Percentiles rank a stretch among this genome's conserved stretches.
phyloP scores from a whole-genome alignment of 352 stramenopile genomes.

The Globisporangium takayamanum region DNA sequence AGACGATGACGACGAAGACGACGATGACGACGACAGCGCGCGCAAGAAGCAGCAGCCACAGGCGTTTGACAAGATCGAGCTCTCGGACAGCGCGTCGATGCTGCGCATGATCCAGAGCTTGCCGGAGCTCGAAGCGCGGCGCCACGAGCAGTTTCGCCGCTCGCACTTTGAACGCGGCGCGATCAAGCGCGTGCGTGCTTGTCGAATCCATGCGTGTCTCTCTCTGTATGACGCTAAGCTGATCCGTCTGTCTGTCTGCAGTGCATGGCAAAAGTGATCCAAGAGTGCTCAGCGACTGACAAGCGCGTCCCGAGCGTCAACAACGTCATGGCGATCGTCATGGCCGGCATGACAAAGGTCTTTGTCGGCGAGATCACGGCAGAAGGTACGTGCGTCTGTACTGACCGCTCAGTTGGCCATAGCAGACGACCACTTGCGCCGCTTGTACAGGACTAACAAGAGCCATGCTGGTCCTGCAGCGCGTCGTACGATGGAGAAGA shows the following conservation, averaged over 20 bases:
- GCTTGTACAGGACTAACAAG: too few relatives aligned
- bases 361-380: conserved; percentile 76
- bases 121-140: conserved; percentile 49
- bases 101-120: conserved; percentile 67
- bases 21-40: conserved; percentile 43
- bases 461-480: conserved; percentile 21
- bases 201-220: background rate
- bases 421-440: too few relatives aligned
- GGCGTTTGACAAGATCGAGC: conserved; percentile 26
- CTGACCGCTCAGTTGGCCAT: too few relatives aligned
- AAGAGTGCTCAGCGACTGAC: conserved; percentile 50
- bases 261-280: conserved; percentile 76
- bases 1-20: conserved; percentile 32
- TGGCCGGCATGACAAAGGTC: conserved; percentile 84
- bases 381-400: conserved; percentile 35
- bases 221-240: background rate
- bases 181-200: conserved; percentile 55
- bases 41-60: conserved; percentile 44
- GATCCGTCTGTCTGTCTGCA: conserved; percentile 5
- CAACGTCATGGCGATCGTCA: conserved; percentile 85
- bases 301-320: conserved; percentile 53
- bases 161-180: conserved; percentile 79
- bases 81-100: conserved; percentile 64
- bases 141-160: conserved; percentile 78
- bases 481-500: conserved; percentile 73